Base-by-base conservation (phyloP, 2,329 filamentous ascomycete genomes). In the Ceratocystis huliohia region DNA sequence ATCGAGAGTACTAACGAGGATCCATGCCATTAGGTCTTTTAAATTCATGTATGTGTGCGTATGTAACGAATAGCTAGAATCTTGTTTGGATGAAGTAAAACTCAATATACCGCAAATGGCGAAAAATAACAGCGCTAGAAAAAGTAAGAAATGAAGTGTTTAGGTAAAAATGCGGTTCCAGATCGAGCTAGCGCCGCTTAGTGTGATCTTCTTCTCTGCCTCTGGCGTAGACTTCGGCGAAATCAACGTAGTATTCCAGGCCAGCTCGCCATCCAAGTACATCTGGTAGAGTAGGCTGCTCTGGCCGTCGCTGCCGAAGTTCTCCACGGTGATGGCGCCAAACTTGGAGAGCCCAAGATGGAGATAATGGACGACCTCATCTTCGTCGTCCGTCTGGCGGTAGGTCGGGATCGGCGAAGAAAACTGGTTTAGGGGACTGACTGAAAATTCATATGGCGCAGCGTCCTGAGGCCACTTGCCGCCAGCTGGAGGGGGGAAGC, bases 381-480 rank as follows among this genome's bases (percentile, higher is more conserved):
- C 94, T 71, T 92, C 85, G 1, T 86, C 81, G 70, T 95, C 91
- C 0, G 82, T 84, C 75, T 96, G 91, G 70, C 80, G 81, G 75
- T 97, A 99, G 0, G 91, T 93, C 1, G 87, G 82, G 28, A 93
- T 78, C 0, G 94, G 94, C 3, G 94, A 82, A 71, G 94, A 96
- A 73, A 99, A 99, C 81, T 97, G 96, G 74, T 87, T 95, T 64
- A 99, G 74, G 0, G 94, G 94, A 65, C 89, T 94, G 0, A 88
- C 91, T 28, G 89, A 94, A 75, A 96, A 97, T 74, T 99, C 94
- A 71, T 96, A 88, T 0, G 95, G 88, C 0, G 86, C 81, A 1
- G 84, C 82, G 53, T 76, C 81, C 62, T 84, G 77, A 0, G 84
- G 80, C 86, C 87, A 90, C 64, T 75, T 82, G 62, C 84, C 83